These are phyloP conservation scores for Candida endomychidarum DNA, from an alignment of 805 yeast genomes.

Conservation along the genomic window DNA sequence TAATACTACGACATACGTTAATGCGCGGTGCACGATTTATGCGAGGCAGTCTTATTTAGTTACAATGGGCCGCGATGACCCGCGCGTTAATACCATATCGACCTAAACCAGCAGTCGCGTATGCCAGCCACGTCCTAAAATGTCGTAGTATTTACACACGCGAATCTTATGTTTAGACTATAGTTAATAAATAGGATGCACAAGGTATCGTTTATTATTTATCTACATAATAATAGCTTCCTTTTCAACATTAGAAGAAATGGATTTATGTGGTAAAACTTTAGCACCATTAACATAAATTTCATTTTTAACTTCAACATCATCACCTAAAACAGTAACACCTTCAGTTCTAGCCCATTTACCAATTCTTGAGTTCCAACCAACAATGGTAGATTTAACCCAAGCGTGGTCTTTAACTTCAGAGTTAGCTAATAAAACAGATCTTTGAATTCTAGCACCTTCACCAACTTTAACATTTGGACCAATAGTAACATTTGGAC, in stretches of 20 bases:
- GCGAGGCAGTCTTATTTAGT: too few species aligned
- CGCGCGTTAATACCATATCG: neutral
- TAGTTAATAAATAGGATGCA: too few species aligned
- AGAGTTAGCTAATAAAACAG: slow-evolving; percentile 89
- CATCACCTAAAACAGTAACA: slow-evolving; percentile 97
- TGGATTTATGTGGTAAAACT: slow-evolving; percentile 97
- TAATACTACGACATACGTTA: too few species aligned
- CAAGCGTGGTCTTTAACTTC: slow-evolving; percentile 95
- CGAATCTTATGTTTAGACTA: neutral
- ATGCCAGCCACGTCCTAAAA: slow-evolving; percentile 2
- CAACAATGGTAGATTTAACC: slow-evolving; percentile 96
- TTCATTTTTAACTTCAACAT: slow-evolving; percentile 97
- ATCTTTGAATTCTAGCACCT: slow-evolving; percentile 97
- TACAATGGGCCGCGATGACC: too few species aligned
- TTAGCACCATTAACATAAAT: slow-evolving; percentile 99
- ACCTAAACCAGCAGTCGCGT: neutral
- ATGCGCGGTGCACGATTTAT: too few species aligned
- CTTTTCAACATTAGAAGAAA: slow-evolving; percentile 93
- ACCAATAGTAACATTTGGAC: slow-evolving; percentile 97
- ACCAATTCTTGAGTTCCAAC: slow-evolving; percentile 98
- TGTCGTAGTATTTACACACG: slow-evolving; percentile 4
- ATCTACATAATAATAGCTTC: slow-evolving; percentile 95
- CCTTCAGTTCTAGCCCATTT: slow-evolving; percentile 99
- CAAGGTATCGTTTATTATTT: neutral
- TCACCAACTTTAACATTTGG: slow-evolving; percentile 95